Evolutionary conservation across 768 basidiomycete genomes (phyloP).

Genomic region (Leccinum variicolor): DNA sequence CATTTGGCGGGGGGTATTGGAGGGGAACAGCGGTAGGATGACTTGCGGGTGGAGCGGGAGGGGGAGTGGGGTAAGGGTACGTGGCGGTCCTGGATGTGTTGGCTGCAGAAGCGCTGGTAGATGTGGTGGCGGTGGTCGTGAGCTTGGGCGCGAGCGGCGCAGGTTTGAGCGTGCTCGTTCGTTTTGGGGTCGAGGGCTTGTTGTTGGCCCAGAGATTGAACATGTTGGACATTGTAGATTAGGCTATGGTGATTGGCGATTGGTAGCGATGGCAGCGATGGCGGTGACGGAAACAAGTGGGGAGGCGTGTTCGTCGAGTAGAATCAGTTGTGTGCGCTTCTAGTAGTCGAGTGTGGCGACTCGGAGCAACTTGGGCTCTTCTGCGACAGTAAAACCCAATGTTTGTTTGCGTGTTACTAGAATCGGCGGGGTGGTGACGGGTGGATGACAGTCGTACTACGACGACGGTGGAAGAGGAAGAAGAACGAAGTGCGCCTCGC

Average conservation of each 20-base stretch:
- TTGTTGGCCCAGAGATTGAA: slow-evolving; percentile 9
- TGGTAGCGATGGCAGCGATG: neutral
- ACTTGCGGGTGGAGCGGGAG: neutral
- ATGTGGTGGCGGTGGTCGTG: slow-evolving; percentile 5
- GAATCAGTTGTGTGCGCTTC: too few species aligned
- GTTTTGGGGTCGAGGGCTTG: slow-evolving; percentile 18
- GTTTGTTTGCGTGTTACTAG: too few species aligned
- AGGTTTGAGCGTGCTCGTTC: slow-evolving; percentile 13
- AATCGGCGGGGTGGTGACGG: neutral
- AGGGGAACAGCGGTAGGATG: neutral
- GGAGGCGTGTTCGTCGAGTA: too few species aligned
- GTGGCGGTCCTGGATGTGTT: neutral
- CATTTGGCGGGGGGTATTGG: slow-evolving; percentile 12
- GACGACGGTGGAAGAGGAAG: neutral
- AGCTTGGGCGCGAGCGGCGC: slow-evolving; percentile 23
- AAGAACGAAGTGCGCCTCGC: neutral
- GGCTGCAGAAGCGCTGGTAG: neutral
- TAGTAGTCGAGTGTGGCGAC: too few species aligned
- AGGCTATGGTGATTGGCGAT: neutral
- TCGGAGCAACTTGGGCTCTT: too few species aligned
- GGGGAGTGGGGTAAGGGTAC: neutral
- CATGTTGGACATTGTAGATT: neutral
- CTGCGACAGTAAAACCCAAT: too few species aligned
- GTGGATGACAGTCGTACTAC: too few species aligned
- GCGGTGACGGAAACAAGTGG: neutral